Evolutionary conservation across 768 basidiomycete species (phyloP), one percentile per base, ranked within the genome.

Genomic region (Leccinum truebloodii): DNA sequence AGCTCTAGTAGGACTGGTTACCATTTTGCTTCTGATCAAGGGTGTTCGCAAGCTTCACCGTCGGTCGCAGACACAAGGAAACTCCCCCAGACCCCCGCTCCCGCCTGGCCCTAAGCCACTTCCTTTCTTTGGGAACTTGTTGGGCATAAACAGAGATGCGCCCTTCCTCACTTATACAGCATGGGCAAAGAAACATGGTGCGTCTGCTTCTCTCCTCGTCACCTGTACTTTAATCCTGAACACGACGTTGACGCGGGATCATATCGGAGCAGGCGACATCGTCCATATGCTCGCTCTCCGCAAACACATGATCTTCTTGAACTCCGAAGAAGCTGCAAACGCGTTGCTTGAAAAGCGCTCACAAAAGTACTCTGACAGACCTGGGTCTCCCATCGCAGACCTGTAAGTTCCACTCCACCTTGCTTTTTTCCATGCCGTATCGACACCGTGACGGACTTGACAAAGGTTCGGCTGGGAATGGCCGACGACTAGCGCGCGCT

Each of bases 341-440:
- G 82, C 83, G 49, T 70, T 86, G 34, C 69, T 86, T 34, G 84
- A 86, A 39, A 81, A 77, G 65, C 78, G 81, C 32, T 80, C 83
- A 51, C 67, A 78, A 10, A 81, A 81, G 22, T 86, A 85, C 65
- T 86, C 82, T 51, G 62, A 64, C 52, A 54, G 67, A 7, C 56
- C 69, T 9, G 12, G 12, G 3, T 50, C 37, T 12, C 22, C 56
- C 20, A 18, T n/a, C 14, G 54, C 55, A 7, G 57, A 57, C 1
- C 5, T 67, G 68, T 61, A 32, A 30, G 62, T 58, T 49, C 51
- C 18, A 28, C 28, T 14, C 26, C 26, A 7, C 28, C 51, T 32
- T 12, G 13, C 13, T 26, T 32, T 32, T 18, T 52, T 8, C 4
- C 26, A 16, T 51, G 39, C 16, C 16, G 13, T 3, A 2, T 9